phyloP scores from a whole-genome alignment of 768 basidiomycete species.

The Cubamyces lactineus region DNA sequence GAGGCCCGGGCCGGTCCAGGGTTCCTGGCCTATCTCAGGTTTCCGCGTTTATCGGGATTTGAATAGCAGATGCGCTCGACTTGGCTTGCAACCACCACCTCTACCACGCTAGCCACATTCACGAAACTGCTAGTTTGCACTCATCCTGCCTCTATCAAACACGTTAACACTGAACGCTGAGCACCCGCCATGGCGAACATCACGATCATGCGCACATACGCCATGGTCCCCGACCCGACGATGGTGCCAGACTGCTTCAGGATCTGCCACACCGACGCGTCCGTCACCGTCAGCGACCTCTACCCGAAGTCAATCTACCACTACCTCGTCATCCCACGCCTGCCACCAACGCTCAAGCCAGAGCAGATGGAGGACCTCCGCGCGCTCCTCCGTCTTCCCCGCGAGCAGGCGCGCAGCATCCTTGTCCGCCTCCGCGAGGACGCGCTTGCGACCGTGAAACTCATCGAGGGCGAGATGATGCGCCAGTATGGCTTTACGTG shows the following conservation, averaged over 20 bases:
- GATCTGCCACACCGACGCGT: slow-evolving; percentile 55
- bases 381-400: slow-evolving; percentile 57
- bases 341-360: slow-evolving; percentile 35
- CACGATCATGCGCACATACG: slow-evolving; percentile 65
- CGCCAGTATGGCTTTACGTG: slow-evolving; percentile 74
- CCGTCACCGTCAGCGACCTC: slow-evolving; percentile 72
- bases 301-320: slow-evolving; percentile 89
- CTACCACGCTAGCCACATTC: not conserved
- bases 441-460: slow-evolving; percentile 55
- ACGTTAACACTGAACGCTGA: not conserved
- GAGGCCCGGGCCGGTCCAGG: too few species aligned
- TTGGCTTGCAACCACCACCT: too few species aligned
- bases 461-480: slow-evolving; percentile 82
- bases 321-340: slow-evolving; percentile 78
- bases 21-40: too few species aligned
- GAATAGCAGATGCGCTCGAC: too few species aligned
- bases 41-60: too few species aligned
- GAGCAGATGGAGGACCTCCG: slow-evolving; percentile 56
- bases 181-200: slow-evolving; percentile 33
- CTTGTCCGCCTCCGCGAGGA: slow-evolving; percentile 57
- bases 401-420: slow-evolving; percentile 54
- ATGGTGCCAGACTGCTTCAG: slow-evolving; percentile 62
- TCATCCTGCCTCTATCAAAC: not conserved
- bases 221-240: slow-evolving; percentile 48
- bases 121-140: not conserved